Percentiles rank a stretch among this genome's conserved stretches.
These are phyloP conservation scores for Taphrina wiesneri DNA, from an alignment of 1,139 yeast genomes.

Conservation along the genomic window DNA sequence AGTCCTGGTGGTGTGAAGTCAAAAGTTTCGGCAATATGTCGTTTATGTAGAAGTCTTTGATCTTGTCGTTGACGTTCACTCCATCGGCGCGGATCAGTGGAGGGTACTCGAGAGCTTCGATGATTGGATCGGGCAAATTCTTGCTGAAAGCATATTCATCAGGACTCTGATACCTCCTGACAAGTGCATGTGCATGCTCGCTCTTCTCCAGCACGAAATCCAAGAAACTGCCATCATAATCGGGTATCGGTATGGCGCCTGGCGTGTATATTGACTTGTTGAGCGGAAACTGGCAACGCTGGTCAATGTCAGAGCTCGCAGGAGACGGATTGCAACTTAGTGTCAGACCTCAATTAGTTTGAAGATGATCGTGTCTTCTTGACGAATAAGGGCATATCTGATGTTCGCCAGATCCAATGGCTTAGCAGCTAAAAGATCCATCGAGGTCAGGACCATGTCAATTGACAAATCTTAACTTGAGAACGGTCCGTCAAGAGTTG, in stretches of 20 bases:
- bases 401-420: slow-evolving; percentile 74
- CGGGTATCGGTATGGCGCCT: slow-evolving; percentile 61
- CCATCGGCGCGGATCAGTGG: slow-evolving; percentile 70
- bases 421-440: slow-evolving; percentile 77
- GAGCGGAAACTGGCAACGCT: slow-evolving; percentile 76
- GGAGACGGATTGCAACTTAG: background rate
- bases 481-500: too few relatives aligned
- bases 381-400: slow-evolving; percentile 77
- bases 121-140: slow-evolving; percentile 61
- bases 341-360: slow-evolving; percentile 64
- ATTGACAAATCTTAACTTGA: background rate
- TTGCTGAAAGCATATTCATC: slow-evolving; percentile 90
- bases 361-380: slow-evolving; percentile 96
- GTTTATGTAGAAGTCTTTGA: slow-evolving; percentile 65
- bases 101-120: slow-evolving; percentile 81
- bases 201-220: slow-evolving; percentile 80
- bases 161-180: slow-evolving; percentile 90
- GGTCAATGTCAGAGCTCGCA: background rate
- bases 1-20: slow-evolving; percentile 56
- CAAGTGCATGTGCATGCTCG: slow-evolving; percentile 73
- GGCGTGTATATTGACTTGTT: slow-evolving; percentile 72
- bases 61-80: slow-evolving; percentile 70
- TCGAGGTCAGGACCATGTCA: slow-evolving; percentile 43
- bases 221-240: slow-evolving; percentile 76
- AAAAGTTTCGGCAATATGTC: slow-evolving; percentile 62